Percentiles rank a stretch among this genome's conserved stretches.
Evolutionary conservation across 139 green algal genomes (phyloP).

Genomic region (Micractinium sp.): DNA sequence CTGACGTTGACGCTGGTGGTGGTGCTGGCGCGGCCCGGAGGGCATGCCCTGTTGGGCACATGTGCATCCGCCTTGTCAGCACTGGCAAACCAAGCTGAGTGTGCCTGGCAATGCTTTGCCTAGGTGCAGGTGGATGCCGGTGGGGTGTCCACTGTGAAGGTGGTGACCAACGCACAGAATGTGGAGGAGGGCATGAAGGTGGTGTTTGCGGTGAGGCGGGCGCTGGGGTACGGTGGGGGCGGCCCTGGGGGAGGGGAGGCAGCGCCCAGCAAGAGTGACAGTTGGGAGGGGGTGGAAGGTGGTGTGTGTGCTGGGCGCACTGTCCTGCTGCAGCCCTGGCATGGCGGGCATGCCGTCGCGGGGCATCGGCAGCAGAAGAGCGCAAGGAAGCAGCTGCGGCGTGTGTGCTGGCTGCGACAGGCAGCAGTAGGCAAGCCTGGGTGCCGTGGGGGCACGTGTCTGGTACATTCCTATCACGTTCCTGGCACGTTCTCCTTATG

Average conservation of each 20-base stretch:
- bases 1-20: not conserved
- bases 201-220: conserved; percentile 68
- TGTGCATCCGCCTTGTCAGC: not conserved
- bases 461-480: too few relatives aligned
- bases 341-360: too few relatives aligned
- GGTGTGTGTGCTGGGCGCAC: too few relatives aligned
- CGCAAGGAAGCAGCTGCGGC: too few relatives aligned
- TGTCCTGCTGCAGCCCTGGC: too few relatives aligned
- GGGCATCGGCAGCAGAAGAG: too few relatives aligned
- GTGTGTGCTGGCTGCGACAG: too few relatives aligned
- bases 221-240: not conserved
- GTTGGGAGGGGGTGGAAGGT: too few relatives aligned
- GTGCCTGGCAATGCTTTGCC: not conserved
- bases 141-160: conserved; percentile 37
- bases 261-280: not conserved
- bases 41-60: not conserved
- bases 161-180: conserved; percentile 79
- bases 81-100: not conserved
- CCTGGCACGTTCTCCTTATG: too few relatives aligned
- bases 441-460: too few relatives aligned
- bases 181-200: conserved; percentile 74
- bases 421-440: too few relatives aligned
- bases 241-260: not conserved
- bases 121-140: conserved; percentile 54
- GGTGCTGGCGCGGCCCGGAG: not conserved